A percentile compares a stretch with the other conserved stretches of the same genome.
Conservation (phyloP, 2,329 filamentous ascomycete species). For the Tolypocladium pustulatum region DNA sequence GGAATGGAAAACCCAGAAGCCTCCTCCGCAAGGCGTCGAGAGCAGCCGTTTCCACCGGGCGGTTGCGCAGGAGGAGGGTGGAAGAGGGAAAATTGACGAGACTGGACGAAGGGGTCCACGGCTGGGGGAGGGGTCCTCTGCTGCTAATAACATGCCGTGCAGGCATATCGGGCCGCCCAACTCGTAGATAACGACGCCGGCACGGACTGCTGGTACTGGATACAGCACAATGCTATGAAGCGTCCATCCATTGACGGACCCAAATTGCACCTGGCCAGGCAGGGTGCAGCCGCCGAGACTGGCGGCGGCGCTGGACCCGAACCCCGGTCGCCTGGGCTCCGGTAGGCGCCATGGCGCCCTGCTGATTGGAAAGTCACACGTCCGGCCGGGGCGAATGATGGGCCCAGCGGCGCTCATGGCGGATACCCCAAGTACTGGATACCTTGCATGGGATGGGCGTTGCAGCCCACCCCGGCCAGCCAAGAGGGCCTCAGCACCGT, state of each 20-base stretch:
- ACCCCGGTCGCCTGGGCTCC: background rate
- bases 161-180: background rate
- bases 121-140: conserved; percentile 1
- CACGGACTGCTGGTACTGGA: background rate
- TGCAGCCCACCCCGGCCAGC: no score
- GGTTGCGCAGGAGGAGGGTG: background rate
- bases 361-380: conserved; percentile 3
- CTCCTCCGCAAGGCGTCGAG: background rate
- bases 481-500: no score
- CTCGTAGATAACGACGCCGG: background rate
- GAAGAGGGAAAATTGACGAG: background rate
- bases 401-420: background rate
- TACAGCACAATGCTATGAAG: background rate
- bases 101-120: background rate
- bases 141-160: background rate
- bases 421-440: background rate
- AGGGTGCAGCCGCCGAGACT: background rate
- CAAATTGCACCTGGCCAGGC: background rate
- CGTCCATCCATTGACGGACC: background rate
- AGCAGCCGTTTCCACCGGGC: background rate
- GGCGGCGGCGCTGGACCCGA: background rate
- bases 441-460: background rate
- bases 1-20: background rate
- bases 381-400: background rate
- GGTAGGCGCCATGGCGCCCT: background rate